Evolutionary conservation across 2,329 filamentous ascomycete species (phyloP), one percentile per base, ranked within the genome.

Genomic region (Sphaerulina populicola): DNA sequence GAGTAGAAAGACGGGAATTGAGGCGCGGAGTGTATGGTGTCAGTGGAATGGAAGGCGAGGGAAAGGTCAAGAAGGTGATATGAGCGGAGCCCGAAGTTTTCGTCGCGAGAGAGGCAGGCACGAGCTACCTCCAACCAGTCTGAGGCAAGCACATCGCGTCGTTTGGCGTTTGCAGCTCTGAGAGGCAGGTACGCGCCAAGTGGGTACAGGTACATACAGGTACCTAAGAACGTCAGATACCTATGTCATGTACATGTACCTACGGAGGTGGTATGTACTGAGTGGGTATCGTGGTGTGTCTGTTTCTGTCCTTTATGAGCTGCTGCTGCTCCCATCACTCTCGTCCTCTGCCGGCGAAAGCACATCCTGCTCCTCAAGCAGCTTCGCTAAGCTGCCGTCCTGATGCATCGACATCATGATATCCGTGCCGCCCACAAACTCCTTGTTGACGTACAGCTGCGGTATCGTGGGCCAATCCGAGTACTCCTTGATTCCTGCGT

Each of bases 391-490:
- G 61, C 94, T 89, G 27, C 93, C 93, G 66, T 88, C 94, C 72
- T 96, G 87, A 74, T 97, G 91, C 93, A 98, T 97, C 2, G 85
- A 86, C 68, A 97, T 85, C 62, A 98, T 71, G 58, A 98, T 98
- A 70, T 98, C 93, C 68, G 90, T 96, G n/a, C 93, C 93, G 49
- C 93, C 93, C 42, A 98, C 77, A 68, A 98, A 98, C 69, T 98
- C 91, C 73, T 91, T 91, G 57, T 94, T 82, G 46, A 98, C 77
- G 71, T 97, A 98, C 14, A 98, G 78, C 71, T 98, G 93, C 6
- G 93, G 93, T 68, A 98, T 97, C 15, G 93, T 98, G 11, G 93
- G 93, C 93, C 93, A 98, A 68, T 97, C 93, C 1, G 90, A 95
- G 76, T 93, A 98, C 72, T 98, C 91, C 74, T 98, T 98, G 74